These are phyloP conservation scores for Dianthus caryophyllus DNA, from an alignment of 148 eudicot genomes.

Conservation along the genomic window DNA sequence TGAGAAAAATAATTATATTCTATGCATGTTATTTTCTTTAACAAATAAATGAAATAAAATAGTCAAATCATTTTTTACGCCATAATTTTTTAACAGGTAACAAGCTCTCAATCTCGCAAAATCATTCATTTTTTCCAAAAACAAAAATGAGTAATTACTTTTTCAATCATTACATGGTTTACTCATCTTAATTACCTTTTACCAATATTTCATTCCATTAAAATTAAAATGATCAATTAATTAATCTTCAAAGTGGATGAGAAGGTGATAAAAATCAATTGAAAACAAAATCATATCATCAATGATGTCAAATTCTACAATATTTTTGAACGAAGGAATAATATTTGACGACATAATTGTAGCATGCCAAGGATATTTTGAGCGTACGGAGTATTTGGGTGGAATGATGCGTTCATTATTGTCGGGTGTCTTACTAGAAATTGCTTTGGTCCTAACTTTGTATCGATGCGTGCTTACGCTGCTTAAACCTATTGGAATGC, in stretches of 20 bases:
- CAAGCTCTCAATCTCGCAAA: too few relatives aligned
- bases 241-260: not conserved
- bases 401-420: not conserved
- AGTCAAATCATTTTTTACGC: too few relatives aligned
- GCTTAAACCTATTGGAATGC: slow-evolving; percentile 4
- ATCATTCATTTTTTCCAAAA: too few relatives aligned
- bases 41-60: too few relatives aligned
- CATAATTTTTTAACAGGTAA: too few relatives aligned
- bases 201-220: too few relatives aligned
- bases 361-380: not conserved
- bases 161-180: too few relatives aligned
- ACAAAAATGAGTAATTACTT: too few relatives aligned
- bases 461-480: not conserved
- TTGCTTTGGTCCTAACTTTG: not conserved
- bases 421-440: not conserved
- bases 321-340: not conserved
- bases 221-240: too few relatives aligned
- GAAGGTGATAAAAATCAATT: not conserved
- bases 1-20: too few relatives aligned
- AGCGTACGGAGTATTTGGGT: not conserved
- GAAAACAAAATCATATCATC: not conserved
- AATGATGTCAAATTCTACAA: not conserved
- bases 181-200: too few relatives aligned
- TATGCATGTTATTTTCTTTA: too few relatives aligned
- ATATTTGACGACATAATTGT: not conserved